Base-by-base conservation (phyloP, 208 protist species). In the Trypanosoma cruzi region DNA sequence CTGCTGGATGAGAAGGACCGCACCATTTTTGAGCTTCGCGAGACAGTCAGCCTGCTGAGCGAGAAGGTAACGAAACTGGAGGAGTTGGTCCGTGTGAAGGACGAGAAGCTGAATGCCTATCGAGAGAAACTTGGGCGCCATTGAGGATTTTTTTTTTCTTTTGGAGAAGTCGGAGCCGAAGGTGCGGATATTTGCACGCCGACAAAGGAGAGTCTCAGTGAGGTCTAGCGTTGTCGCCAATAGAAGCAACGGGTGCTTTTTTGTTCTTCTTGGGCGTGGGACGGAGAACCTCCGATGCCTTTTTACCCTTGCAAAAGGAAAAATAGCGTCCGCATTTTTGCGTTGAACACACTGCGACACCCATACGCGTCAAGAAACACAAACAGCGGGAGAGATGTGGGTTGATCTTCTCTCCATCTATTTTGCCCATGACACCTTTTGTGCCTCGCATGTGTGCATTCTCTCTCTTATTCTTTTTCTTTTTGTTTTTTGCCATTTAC, bases 41-140 rank as follows among this genome's bases (percentile, higher is more conserved):
- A 97, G 69, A 97, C 93, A 14, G 87, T 97, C 16, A 77, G 82
- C 46, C 90, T 97, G 71, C 77, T 98, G 13, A 93, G 90, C 32
- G 80, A 94, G 44, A 98, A 99, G 81, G 88, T 98, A 42, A 72
- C 86, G 31, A 99, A 98, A 78, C 64, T 99, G 28, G 97, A 99
- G 76, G 92, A 99, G 79, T 84, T 99, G 22, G 71, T 99, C 16
- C 79, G 87, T 20, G 79, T 99, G 20, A 99, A 99, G 82, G 97
- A 99, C 70, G 85, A 89, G 32, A 98, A 98, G 70, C 89, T 99
- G 44, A 72, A 68, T 34, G 81, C 84, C 48, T 95, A 94, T 67
- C 81, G 90, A 50, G 62, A 77, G 13, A 89, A 86, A 50, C 88
- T 92, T 56, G 86, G 89, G 13, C 61, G 62, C 18, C 44, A 73